Conservation (phyloP, 2,329 filamentous ascomycete genomes). For the Xylaria sp. region DNA sequence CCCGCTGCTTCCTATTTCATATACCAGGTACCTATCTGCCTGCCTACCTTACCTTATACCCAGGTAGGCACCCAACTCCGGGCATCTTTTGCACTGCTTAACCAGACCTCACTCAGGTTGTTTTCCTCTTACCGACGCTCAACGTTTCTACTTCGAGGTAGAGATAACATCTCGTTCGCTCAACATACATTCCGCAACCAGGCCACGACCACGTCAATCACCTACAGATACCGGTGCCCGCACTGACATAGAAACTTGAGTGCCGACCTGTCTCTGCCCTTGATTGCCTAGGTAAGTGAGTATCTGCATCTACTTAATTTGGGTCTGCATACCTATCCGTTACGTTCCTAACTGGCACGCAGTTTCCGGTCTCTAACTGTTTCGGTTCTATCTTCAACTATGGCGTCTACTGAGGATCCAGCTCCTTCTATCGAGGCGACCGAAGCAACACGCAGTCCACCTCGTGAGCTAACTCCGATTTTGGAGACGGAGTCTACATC, state of each 20-base stretch:
- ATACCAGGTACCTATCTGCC: not conserved
- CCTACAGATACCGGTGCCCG: not conserved
- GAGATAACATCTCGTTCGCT: no score
- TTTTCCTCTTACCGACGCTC: not conserved
- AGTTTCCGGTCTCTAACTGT: slow-evolving; percentile 1
- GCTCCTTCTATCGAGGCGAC: not conserved
- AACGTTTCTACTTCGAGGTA: not conserved
- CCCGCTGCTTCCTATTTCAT: not conserved
- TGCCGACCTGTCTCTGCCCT: no score
- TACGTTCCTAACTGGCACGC: slow-evolving; percentile 8
- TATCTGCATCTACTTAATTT: not conserved
- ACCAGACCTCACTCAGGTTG: no score
- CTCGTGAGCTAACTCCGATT: slow-evolving; percentile 23
- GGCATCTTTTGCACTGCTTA: no score
- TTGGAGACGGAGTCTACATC: slow-evolving; percentile 5
- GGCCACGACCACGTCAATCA: not conserved
- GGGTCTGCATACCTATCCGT: no score
- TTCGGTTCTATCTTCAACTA: not conserved
- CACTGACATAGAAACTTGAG: not conserved
- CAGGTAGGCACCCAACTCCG: no score
- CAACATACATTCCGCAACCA: not conserved
- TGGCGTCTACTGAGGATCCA: slow-evolving; percentile 9
- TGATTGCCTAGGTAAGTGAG: no score
- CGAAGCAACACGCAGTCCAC: not conserved
- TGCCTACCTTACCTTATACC: not conserved